Conservation (phyloP, 805 yeast genomes). For the Saccharomycopsis sp. region DNA sequence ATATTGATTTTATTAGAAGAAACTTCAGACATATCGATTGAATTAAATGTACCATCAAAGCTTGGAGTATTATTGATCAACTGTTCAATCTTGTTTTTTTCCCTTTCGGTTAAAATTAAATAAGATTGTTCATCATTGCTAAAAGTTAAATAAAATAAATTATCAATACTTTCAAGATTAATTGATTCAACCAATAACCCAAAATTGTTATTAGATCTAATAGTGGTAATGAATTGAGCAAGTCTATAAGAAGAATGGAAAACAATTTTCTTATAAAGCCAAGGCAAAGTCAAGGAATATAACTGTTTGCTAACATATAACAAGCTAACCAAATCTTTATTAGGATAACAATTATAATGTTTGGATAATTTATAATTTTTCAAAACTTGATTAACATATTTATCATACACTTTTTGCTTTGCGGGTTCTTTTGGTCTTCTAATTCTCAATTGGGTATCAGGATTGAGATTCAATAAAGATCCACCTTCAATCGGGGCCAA, state of each 20-base stretch:
- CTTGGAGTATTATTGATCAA: constrained; percentile 7
- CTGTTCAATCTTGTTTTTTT: constrained; percentile 16
- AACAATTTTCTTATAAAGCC: constrained; percentile 42
- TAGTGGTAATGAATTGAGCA: constrained; percentile 65
- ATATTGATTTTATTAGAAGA: constrained; percentile 6
- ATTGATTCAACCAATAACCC: constrained; percentile 46
- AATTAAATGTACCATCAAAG: constrained; percentile 16
- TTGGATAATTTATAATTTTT: no score
- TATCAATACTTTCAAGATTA: constrained; percentile 42
- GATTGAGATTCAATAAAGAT: no score
- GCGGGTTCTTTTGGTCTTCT: no score
- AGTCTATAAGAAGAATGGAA: constrained; percentile 67
- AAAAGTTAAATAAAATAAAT: constrained; percentile 9
- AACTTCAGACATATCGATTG: constrained; percentile 5
- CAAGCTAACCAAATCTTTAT: no score
- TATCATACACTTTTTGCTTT: no score
- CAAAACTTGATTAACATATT: no score
- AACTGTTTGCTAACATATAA: no score
- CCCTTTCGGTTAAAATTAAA: constrained; percentile 13
- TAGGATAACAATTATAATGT: no score
- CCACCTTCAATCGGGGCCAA: no score
- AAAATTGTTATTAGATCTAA: constrained; percentile 44
- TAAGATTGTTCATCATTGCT: constrained; percentile 6
- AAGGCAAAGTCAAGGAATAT: constrained; percentile 40
- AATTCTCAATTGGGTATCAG: no score